Evolutionary conservation across 1,284 basidiomycete genomes (phyloP).

Genomic region (Ceratobasidium papillatum): DNA sequence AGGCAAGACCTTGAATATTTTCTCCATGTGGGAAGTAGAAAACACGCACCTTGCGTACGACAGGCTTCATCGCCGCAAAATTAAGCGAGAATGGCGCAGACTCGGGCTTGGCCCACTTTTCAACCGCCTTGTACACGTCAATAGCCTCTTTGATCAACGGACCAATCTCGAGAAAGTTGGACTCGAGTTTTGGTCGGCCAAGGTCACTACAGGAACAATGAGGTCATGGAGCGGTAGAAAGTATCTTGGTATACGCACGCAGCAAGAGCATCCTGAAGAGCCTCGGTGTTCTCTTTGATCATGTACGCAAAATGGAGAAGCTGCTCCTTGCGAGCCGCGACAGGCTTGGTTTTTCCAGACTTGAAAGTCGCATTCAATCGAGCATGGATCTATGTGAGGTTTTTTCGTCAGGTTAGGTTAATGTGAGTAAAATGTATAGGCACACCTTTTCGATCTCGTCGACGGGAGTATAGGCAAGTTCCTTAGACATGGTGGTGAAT

Average conservation of each 20-base stretch:
- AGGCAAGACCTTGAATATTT: neutral
- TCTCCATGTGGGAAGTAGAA: neutral
- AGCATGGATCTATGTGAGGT: conserved; percentile 46
- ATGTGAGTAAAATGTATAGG: neutral
- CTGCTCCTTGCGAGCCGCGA: conserved; percentile 59
- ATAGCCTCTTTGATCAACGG: conserved; percentile 67
- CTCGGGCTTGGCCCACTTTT: conserved; percentile 79
- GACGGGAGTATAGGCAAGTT: conserved; percentile 39
- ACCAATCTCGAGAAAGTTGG: conserved; percentile 46
- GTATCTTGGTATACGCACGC: conserved; percentile 3
- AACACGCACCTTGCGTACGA: conserved; percentile 61
- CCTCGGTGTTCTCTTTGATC: conserved; percentile 57
- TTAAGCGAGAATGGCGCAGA: conserved; percentile 64
- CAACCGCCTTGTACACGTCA: conserved; percentile 70
- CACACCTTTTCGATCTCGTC: conserved; percentile 42
- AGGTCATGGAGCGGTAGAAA: neutral
- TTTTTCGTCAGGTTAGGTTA: neutral
- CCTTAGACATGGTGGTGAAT: conserved; percentile 13
- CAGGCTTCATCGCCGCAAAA: conserved; percentile 65
- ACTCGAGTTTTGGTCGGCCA: conserved; percentile 52
- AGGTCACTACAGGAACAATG: conserved; percentile 52
- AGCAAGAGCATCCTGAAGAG: conserved; percentile 53
- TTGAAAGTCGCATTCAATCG: conserved; percentile 53
- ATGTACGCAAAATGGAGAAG: conserved; percentile 60
- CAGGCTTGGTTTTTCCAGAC: conserved; percentile 53